Percentiles rank a stretch among this genome's conserved stretches.
Evolutionary conservation across 2,329 filamentous ascomycete genomes (phyloP).

Genomic region (Chaetothyriales sp.): DNA sequence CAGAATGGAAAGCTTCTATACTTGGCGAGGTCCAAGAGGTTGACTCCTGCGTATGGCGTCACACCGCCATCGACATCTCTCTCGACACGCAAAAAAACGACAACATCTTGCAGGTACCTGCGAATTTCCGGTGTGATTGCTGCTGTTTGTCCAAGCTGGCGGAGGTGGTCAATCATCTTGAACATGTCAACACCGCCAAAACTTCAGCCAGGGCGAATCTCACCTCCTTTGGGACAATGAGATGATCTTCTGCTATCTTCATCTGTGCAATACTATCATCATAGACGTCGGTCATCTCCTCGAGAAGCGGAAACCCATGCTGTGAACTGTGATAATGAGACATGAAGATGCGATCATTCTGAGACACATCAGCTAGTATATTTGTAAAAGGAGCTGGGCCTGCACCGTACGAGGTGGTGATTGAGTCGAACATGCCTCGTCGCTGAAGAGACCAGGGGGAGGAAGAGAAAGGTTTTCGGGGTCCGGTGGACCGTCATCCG

Average conservation of each 20-base stretch:
- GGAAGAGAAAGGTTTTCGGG: conserved; percentile 65
- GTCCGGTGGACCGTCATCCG: conserved; percentile 59
- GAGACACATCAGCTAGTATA: neutral
- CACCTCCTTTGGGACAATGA: neutral
- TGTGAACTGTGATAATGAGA: conserved; percentile 67
- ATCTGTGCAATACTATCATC: conserved; percentile 22
- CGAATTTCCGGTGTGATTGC: conserved; percentile 61
- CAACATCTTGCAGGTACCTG: conserved; percentile 75
- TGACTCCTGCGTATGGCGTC: conserved; percentile 61
- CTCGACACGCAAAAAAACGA: conserved; percentile 76
- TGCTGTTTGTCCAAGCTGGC: conserved; percentile 44
- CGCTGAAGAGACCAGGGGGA: conserved; percentile 50
- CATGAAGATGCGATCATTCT: conserved; percentile 74
- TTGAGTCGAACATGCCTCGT: conserved; percentile 25
- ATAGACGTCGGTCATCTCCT: conserved; percentile 39
- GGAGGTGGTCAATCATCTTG: conserved; percentile 41
- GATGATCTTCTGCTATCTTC: conserved; percentile 18
- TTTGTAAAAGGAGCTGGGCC: conserved; percentile 3
- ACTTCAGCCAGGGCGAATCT: neutral
- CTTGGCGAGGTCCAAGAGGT: conserved; percentile 56
- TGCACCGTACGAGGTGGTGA: conserved; percentile 22
- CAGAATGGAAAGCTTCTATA: conserved; percentile 20
- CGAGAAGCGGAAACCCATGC: conserved; percentile 62
- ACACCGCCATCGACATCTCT: conserved; percentile 69
- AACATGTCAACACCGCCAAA: neutral